These are phyloP conservation scores for Ambrosia artemisiifolia DNA, from an alignment of 129 eudicot species.

Conservation along the genomic window DNA sequence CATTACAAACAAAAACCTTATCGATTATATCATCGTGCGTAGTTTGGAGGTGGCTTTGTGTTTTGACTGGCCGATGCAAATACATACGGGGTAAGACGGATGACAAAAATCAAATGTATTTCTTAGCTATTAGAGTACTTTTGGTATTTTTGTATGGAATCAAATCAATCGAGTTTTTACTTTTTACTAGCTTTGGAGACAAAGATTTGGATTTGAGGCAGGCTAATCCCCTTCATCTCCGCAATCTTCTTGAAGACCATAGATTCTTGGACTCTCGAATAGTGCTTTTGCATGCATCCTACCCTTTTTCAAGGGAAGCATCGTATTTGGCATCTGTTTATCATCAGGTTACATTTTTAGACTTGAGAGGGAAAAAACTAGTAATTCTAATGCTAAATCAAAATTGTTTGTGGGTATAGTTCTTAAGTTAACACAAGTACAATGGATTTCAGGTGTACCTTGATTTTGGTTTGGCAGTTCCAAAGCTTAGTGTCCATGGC, in stretches of 20 bases:
- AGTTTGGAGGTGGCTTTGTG: slow-evolving; percentile 77
- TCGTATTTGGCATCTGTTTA: slow-evolving; percentile 87
- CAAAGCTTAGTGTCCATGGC: slow-evolving; percentile 84
- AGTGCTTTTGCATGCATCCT: slow-evolving; percentile 91
- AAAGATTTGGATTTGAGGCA: slow-evolving; percentile 86
- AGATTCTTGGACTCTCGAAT: slow-evolving; percentile 57
- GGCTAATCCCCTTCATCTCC: slow-evolving; percentile 92
- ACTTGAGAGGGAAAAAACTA: too few species aligned
- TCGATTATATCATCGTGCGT: slow-evolving; percentile 68
- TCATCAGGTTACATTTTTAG: too few species aligned
- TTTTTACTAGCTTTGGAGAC: slow-evolving; percentile 91
- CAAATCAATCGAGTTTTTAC: slow-evolving; percentile 7
- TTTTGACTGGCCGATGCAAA: slow-evolving; percentile 85
- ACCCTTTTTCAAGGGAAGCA: slow-evolving; percentile 96
- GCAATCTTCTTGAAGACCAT: slow-evolving; percentile 75
- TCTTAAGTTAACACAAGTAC: too few species aligned
- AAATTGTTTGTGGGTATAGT: too few species aligned
- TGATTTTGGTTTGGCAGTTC: slow-evolving; percentile 92
- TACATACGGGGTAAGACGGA: slow-evolving; percentile 84
- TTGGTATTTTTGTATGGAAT: slow-evolving; percentile 7
- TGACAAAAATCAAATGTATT: background rate
- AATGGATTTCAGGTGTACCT: slow-evolving; percentile 93
- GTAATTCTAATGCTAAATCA: too few species aligned
- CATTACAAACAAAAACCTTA: slow-evolving; percentile 62
- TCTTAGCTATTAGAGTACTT: background rate